Evolutionary conservation across 2,329 filamentous ascomycete genomes (phyloP).

Genomic region (Apiospora aurea): DNA sequence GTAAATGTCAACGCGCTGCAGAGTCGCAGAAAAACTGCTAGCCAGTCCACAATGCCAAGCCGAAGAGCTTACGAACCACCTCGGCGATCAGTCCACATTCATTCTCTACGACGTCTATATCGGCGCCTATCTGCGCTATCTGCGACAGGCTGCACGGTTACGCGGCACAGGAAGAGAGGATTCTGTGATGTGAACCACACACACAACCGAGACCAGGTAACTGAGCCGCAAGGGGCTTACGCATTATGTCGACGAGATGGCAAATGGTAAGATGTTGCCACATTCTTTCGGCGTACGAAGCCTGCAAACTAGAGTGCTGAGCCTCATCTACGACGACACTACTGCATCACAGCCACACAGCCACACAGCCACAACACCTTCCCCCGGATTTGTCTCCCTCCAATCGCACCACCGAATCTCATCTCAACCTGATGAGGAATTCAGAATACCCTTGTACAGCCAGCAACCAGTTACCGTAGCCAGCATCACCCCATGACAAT

Average conservation of each 20-base stretch:
- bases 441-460: no score
- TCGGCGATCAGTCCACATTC: conserved; percentile 16
- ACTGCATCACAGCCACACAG: not conserved
- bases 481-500: not conserved
- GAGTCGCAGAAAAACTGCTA: not conserved
- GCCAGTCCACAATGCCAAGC: conserved; percentile 15
- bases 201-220: not conserved
- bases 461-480: no score
- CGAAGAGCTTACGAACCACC: conserved; percentile 16
- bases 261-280: not conserved
- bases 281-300: not conserved
- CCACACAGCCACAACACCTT: not conserved
- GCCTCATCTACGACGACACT: not conserved
- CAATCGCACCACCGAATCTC: not conserved
- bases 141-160: conserved; percentile 5
- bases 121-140: not conserved
- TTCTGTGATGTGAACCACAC: not conserved
- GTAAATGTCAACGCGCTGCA: not conserved
- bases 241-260: not conserved
- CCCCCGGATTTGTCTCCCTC: not conserved
- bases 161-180: not conserved
- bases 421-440: not conserved
- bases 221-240: not conserved
- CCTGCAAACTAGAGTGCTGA: not conserved
- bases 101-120: not conserved